phyloP scores from a whole-genome alignment of 2,329 filamentous ascomycete species.

The Colletotrichum phormii region DNA sequence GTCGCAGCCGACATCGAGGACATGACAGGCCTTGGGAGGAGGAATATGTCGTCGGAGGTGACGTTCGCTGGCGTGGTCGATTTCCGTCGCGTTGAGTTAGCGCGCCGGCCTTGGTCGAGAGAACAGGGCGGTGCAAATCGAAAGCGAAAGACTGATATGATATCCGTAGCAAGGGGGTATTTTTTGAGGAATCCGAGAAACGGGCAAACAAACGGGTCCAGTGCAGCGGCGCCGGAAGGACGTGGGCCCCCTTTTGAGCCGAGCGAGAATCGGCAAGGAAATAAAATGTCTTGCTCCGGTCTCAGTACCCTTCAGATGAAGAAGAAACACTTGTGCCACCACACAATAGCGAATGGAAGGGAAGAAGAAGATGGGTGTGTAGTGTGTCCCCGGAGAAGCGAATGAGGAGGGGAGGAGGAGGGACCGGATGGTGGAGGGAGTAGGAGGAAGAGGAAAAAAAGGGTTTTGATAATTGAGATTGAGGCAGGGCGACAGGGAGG shows the following conservation, averaged over 20 bases:
- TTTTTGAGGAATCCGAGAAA: conserved; percentile 29
- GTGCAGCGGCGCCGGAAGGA: conserved; percentile 11
- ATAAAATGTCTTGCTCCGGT: conserved; percentile 29
- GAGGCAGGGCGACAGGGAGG: background rate
- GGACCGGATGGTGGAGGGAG: conserved; percentile 22
- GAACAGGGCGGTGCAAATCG: background rate
- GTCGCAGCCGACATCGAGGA: conserved; percentile 12
- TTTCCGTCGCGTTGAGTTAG: conserved; percentile 26
- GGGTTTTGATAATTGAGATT: conserved; percentile 6
- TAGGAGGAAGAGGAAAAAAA: conserved; percentile 21
- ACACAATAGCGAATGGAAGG: conserved; percentile 8
- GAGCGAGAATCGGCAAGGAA: background rate
- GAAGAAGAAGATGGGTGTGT: conserved; percentile 27
- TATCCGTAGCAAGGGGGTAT: background rate
- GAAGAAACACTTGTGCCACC: conserved; percentile 24
- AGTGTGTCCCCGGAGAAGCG: conserved; percentile 22
- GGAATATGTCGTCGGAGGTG: background rate
- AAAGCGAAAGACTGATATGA: background rate
- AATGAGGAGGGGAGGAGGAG: conserved; percentile 23
- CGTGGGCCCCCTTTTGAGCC: conserved; percentile 15
- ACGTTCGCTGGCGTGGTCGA: background rate
- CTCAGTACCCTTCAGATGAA: conserved; percentile 28
- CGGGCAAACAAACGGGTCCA: conserved; percentile 2
- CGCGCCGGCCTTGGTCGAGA: conserved; percentile 1
- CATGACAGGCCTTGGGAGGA: conserved; percentile 20